Evolutionary conservation across 192 early-diverging fungal species (phyloP).

Genomic region (Backusella morwellensis): DNA sequence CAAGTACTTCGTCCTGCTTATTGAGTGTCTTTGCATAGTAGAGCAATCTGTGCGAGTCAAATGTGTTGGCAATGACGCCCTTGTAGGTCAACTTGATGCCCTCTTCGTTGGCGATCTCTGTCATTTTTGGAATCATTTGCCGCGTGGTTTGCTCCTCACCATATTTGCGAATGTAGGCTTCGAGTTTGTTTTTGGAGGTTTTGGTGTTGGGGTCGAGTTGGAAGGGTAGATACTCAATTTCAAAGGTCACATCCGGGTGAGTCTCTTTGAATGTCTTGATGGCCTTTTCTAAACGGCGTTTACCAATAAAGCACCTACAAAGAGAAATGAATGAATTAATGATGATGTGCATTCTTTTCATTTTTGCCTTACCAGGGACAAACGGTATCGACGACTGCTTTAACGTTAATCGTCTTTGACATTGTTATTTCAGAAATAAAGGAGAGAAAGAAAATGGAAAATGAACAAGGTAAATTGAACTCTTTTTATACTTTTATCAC

Average conservation of each 20-base stretch:
- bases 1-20: constrained; percentile 56
- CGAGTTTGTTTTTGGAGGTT: constrained; percentile 45
- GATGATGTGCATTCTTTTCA: not conserved
- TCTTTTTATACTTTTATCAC: not conserved
- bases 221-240: constrained; percentile 66
- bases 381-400: constrained; percentile 62
- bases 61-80: constrained; percentile 61
- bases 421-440: not conserved
- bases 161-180: constrained; percentile 63
- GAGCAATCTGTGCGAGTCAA: constrained; percentile 68
- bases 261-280: constrained; percentile 43
- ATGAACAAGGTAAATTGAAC: not conserved
- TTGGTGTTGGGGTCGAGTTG: constrained; percentile 63
- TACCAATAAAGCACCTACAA: constrained; percentile 67
- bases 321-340: not conserved
- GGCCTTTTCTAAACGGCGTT: constrained; percentile 66
- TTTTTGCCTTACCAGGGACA: constrained; percentile 57
- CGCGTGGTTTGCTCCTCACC: constrained; percentile 50
- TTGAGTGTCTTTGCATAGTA: constrained; percentile 49
- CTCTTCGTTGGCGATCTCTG: constrained; percentile 53
- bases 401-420: constrained; percentile 48
- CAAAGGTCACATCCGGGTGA: constrained; percentile 53
- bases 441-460: not conserved
- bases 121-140: constrained; percentile 52
- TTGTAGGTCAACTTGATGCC: constrained; percentile 68